phyloP scores from a whole-genome alignment of 2,329 filamentous ascomycete species.

The Penicillium crustosum region DNA sequence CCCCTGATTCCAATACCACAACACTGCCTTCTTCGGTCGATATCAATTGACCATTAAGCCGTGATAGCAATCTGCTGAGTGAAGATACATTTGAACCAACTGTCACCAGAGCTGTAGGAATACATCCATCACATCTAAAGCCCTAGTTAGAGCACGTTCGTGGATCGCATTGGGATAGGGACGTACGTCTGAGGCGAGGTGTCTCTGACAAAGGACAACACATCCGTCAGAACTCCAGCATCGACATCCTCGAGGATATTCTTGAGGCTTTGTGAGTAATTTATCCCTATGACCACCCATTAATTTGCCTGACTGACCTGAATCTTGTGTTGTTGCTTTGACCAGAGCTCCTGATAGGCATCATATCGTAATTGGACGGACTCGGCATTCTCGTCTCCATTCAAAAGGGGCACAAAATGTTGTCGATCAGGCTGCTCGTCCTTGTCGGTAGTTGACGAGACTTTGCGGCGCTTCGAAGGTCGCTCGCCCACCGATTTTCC shows the following conservation, averaged over 20 bases:
- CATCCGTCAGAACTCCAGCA: conserved; percentile 38
- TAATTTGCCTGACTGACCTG: conserved; percentile 30
- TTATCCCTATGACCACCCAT: background rate
- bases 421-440: conserved; percentile 14
- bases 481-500: conserved; percentile 40
- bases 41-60: conserved; percentile 38
- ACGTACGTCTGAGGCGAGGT: conserved; percentile 40
- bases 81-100: conserved; percentile 47
- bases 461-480: conserved; percentile 59
- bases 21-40: conserved; percentile 36
- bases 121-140: conserved; percentile 39
- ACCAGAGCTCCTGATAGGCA: conserved; percentile 43
- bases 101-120: conserved; percentile 45
- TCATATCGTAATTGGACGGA: conserved; percentile 38
- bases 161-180: background rate
- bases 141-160: conserved; percentile 14
- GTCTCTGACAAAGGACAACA: conserved; percentile 40
- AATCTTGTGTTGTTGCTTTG: conserved; percentile 40
- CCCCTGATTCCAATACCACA: conserved; percentile 45
- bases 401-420: conserved; percentile 42
- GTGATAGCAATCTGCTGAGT: conserved; percentile 39
- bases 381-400: conserved; percentile 37
- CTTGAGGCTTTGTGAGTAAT: conserved; percentile 24
- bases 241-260: conserved; percentile 42
- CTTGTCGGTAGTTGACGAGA: conserved; percentile 41